Conservation (phyloP, 345 rosid species). For the Erucastrum elatum region DNA sequence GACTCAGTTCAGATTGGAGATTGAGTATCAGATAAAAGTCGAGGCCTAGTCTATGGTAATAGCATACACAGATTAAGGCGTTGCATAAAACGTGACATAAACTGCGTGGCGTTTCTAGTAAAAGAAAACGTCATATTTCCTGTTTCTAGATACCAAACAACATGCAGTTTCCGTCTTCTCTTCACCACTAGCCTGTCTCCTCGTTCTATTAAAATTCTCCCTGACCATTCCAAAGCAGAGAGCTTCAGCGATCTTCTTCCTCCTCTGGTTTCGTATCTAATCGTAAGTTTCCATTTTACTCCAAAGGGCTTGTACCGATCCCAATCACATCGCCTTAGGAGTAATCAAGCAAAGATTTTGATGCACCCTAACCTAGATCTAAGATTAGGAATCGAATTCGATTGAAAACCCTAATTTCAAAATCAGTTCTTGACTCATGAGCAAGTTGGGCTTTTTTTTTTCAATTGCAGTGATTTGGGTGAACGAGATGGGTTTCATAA, state of each 20-base stretch:
- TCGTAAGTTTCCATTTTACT: neutral
- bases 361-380: slow-evolving; percentile 18
- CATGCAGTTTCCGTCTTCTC: slow-evolving; percentile 9
- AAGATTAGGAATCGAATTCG: slow-evolving; percentile 8
- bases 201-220: neutral
- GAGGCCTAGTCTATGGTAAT: no score
- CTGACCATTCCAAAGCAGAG: slow-evolving; percentile 13
- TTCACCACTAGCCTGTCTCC: neutral
- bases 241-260: neutral
- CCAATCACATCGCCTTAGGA: neutral
- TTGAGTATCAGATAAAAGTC: no score
- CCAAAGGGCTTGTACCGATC: neutral
- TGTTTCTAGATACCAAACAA: neutral
- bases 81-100: neutral
- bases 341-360: neutral
- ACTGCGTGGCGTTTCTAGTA: neutral
- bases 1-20: no score
- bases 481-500: slow-evolving; percentile 67
- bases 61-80: no score
- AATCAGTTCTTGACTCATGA: neutral
- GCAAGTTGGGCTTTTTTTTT: neutral
- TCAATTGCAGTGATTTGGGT: neutral
- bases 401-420: neutral
- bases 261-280: slow-evolving; percentile 1
- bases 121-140: slow-evolving; percentile 4